phyloP scores from a whole-genome alignment of 257 asterid genomes.

The Gentiana straminea region DNA sequence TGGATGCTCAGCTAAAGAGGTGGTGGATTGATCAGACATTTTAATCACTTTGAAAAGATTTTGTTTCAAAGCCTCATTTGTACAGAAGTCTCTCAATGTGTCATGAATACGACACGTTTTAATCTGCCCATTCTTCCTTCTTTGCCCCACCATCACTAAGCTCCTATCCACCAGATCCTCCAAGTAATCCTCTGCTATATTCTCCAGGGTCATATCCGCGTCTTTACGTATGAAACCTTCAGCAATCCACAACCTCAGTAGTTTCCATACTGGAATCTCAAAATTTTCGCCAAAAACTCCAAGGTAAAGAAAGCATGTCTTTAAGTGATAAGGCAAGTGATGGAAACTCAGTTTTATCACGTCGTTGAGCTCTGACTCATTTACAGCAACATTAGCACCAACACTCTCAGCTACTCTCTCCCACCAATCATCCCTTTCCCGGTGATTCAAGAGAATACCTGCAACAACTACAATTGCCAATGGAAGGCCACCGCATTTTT shows the following conservation, averaged over 20 bases:
- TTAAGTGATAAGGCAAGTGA: slow-evolving; percentile 11
- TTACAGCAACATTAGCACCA: background rate
- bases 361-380: slow-evolving; percentile 1
- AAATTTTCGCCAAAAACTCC: slow-evolving; percentile 1
- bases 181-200: slow-evolving; percentile 4
- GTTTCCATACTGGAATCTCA: slow-evolving; percentile 8
- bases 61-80: slow-evolving; percentile 4
- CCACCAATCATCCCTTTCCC: slow-evolving; percentile 5
- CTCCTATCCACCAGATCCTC: slow-evolving; percentile 12
- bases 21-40: background rate
- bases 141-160: slow-evolving; percentile 5
- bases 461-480: slow-evolving; percentile 3
- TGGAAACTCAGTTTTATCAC: slow-evolving; percentile 6
- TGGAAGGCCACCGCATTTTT: slow-evolving; percentile 4
- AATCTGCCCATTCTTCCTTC: background rate
- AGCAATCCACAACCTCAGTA: slow-evolving; percentile 10
- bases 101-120: slow-evolving; percentile 16
- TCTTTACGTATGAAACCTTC: slow-evolving; percentile 10
- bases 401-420: background rate
- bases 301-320: slow-evolving; percentile 9
- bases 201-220: background rate
- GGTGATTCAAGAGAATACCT: slow-evolving; percentile 4
- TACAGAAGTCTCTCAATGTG: slow-evolving; percentile 11
- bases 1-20: background rate
- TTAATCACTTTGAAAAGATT: background rate